phyloP scores from a whole-genome alignment of 2,329 filamentous ascomycete genomes.

The Lasiodiplodia hormozganensis region DNA sequence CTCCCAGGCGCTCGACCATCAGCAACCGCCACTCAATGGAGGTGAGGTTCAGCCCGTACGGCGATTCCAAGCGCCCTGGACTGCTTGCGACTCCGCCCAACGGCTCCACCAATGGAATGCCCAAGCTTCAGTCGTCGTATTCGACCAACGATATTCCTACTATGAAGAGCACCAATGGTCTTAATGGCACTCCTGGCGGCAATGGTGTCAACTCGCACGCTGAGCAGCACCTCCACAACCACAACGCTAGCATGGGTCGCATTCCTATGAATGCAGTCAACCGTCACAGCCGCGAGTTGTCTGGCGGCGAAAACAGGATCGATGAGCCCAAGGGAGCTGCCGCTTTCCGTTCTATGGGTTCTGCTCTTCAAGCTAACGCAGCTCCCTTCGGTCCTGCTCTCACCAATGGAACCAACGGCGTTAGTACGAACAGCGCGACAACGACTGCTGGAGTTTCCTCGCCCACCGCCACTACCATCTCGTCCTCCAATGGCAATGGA shows the following conservation, averaged over 20 bases:
- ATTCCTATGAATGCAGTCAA: conserved; percentile 72
- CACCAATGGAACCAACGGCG: conserved; percentile 2
- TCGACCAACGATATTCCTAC: conserved; percentile 90
- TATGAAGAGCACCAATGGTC: conserved; percentile 71
- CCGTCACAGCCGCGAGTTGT: conserved; percentile 76
- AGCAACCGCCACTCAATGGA: conserved; percentile 57
- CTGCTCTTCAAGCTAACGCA: conserved; percentile 80
- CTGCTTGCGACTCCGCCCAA: conserved; percentile 66
- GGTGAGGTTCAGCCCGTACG: conserved; percentile 49
- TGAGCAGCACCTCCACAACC: conserved; percentile 68
- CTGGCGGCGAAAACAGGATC: conserved; percentile 50
- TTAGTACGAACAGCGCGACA: background rate
- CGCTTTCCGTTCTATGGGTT: conserved; percentile 68
- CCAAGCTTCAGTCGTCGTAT: conserved; percentile 85
- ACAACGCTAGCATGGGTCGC: conserved; percentile 82
- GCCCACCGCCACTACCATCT: conserved; percentile 15
- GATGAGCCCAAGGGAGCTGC: conserved; percentile 46
- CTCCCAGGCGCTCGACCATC: conserved; percentile 38
- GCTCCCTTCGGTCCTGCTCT: conserved; percentile 76
- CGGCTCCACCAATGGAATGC: conserved; percentile 64
- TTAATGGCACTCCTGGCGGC: conserved; percentile 44
- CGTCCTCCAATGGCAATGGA: background rate
- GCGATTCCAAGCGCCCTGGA: conserved; percentile 54
- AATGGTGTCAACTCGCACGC: conserved; percentile 57
- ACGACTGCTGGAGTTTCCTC: conserved; percentile 9